Base-by-base conservation (phyloP, 192 early-diverging fungal genomes). In the Lunasporangiospora selenospora region DNA sequence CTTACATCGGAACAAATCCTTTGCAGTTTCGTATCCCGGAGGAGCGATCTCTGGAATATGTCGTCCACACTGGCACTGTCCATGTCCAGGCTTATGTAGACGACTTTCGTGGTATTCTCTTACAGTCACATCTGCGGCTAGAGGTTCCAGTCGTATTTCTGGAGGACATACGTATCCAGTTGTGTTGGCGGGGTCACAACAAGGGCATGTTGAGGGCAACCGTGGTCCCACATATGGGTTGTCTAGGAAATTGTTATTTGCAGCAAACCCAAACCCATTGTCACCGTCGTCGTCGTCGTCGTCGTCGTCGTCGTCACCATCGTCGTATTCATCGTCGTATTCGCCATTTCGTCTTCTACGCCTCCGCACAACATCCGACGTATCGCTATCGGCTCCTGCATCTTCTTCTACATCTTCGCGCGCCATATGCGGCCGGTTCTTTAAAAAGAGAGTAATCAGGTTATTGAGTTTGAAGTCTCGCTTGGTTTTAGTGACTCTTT, bases 391-490 rank as follows among this genome's bases (percentile, higher is more conserved):
- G 2, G 63, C 63, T 2, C 62, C 62, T 11, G 29, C 47, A 27
- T 71, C 60, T 19, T 66, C 56, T 7, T 37, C 42, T 19, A 57
- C 15, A 29, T 73, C 61, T 12, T 73, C 69, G 4, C 61, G 34
- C 12, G 48, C 49, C 69, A 73, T 50, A 4, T 73, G 52, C 1
- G 69, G 69, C 18, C 69, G 27, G 3, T 26, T 53, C 33, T 63
- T 53, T n/a, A 73, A 37, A 42, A 73, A 73, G 3, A 58, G 45
- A n/a, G 31, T 10, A 11, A 73, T 73, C 39, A 73, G 41, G 36
- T 51, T 73, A 49, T 73, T 73, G 16, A 73, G 33, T 16, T 50
- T 62, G 31, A 73, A 73, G 19, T 73, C 69, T 12, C 53, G 50
- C 30, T 73, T 73, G 3, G 69, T 73, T 36, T 33, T 56, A 0